Evolutionary conservation across 768 basidiomycete genomes (phyloP), one percentile per base, ranked within the genome.

Genomic region (Fibroporia radiculosa): DNA sequence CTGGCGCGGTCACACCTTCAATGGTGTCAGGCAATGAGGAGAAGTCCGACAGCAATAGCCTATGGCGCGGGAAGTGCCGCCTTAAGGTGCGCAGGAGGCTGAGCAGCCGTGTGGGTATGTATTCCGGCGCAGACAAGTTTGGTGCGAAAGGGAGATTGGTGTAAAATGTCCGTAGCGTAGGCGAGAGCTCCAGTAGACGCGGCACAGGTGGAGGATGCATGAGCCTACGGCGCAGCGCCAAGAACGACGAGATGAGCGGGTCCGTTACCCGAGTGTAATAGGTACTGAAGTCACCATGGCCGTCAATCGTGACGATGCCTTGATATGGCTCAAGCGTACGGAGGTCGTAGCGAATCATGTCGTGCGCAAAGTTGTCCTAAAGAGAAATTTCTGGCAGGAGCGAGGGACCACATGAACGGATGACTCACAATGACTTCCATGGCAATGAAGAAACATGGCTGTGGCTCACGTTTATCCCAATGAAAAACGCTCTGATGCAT

Each of bases 351-450:
- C 95, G 86, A 32, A 99, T 74, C 55, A 95, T 74, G 58, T 99
- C 96, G 59, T 98, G 95, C 1, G 92, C 84, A 55, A 97, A 95
- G 63, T 99, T 99, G 65, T 98, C 95, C 85, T 91, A 43, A 4
- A 44, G 11, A 25, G 31, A 14, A 24, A 31, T 45, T 29, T 25
- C 34, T 37, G 39, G 25, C 11, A 33, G 4, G 12, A 20, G 4
- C 8, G 7, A 26, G 33, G 35, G 7, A 8, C 6, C 1, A 6
- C 14, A 41, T 11, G 16, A 3, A 34, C 44, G 42, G 22, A 35
- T 41, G 16, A 75, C 87, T 68, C 62, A 93, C 89, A 45, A 96
- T 76, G 26, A 99, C 96, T 68, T 99, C 96, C 72, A 97, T 77
- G 2, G 92, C 93, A 19, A 99, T 62, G 56, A 99, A 83, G 62